Evolutionary conservation across 306 rosid species (phyloP).

Genomic region (Cyamopsis tetragonoloba): DNA sequence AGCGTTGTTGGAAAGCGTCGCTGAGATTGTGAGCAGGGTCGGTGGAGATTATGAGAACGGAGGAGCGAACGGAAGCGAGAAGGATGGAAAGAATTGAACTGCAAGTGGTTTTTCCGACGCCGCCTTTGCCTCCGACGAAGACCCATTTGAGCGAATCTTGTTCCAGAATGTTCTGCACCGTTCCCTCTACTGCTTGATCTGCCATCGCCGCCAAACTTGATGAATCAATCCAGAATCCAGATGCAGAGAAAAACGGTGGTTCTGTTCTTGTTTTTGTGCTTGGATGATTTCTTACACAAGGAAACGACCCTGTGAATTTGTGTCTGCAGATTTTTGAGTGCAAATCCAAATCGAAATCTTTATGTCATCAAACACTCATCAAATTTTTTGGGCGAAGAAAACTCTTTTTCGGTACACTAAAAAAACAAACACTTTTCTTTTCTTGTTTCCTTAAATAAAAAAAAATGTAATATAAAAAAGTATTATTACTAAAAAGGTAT

Average conservation of each 20-base stretch:
- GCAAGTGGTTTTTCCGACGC: slow-evolving; percentile 94
- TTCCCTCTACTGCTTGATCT: slow-evolving; percentile 54
- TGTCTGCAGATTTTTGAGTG: not conserved
- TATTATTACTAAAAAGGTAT: no score
- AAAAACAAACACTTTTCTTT: no score
- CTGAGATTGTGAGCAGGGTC: slow-evolving; percentile 99
- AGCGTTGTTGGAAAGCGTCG: slow-evolving; percentile 95
- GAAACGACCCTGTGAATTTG: not conserved
- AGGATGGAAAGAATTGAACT: slow-evolving; percentile 90
- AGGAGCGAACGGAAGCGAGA: slow-evolving; percentile 70
- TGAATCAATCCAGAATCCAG: no score
- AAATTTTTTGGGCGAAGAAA: no score
- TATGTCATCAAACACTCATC: no score
- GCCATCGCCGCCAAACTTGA: slow-evolving; percentile 26
- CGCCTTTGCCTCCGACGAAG: slow-evolving; percentile 97
- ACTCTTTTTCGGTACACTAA: no score
- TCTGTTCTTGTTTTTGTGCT: no score
- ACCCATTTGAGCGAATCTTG: slow-evolving; percentile 93
- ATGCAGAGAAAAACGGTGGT: no score
- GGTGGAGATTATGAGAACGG: slow-evolving; percentile 93
- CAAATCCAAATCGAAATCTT: not conserved
- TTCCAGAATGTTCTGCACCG: slow-evolving; percentile 72
- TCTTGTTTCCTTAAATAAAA: no score
- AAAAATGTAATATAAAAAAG: no score
- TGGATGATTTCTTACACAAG: no score